Percentiles rank a stretch among this genome's conserved stretches.
Evolutionary conservation across 495 filamentous ascomycete genomes (phyloP).

Genomic region (Paragyromitra xinjiangensis): DNA sequence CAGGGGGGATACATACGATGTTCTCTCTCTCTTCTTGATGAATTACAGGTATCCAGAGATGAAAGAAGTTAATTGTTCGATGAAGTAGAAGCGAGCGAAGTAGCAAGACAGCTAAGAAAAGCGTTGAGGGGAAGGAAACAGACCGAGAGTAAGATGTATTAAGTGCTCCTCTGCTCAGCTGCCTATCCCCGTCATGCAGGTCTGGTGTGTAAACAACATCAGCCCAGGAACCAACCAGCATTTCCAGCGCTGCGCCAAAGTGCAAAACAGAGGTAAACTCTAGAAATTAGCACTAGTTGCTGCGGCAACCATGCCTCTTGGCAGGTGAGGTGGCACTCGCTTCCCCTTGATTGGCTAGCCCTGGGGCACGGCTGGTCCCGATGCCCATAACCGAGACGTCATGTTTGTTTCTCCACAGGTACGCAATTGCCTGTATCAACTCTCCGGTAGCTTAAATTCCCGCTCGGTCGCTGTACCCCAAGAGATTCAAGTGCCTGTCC

Average conservation of each 20-base stretch:
- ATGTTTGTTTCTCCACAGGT: constrained; percentile 10
- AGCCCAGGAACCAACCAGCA: constrained; percentile 38
- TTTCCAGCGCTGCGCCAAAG: constrained; percentile 2
- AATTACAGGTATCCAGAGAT: constrained; percentile 24
- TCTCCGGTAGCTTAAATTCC: background rate
- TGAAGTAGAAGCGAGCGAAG: constrained; percentile 7
- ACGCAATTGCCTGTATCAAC: background rate
- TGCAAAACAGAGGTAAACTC: constrained; percentile 34
- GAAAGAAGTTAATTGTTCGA: constrained; percentile 13
- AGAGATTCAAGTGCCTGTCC: background rate
- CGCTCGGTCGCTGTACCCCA: background rate
- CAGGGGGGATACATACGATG: constrained; percentile 30
- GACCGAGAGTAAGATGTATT: constrained; percentile 30
- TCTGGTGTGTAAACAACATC: constrained; percentile 49
- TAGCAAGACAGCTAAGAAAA: constrained; percentile 26
- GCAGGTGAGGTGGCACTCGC: constrained; percentile 31
- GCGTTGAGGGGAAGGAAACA: constrained; percentile 34
- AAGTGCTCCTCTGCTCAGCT: constrained; percentile 23
- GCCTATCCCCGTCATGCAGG: constrained; percentile 32
- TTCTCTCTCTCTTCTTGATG: constrained; percentile 19
- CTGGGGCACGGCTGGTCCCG: constrained; percentile 1
- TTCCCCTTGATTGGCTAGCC: constrained; percentile 26
- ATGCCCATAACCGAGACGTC: constrained; percentile 27
- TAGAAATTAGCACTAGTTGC: constrained; percentile 36
- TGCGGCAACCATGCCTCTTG: constrained; percentile 43